Base-by-base conservation (phyloP, 306 rosid genomes). In the Acacia confusa region DNA sequence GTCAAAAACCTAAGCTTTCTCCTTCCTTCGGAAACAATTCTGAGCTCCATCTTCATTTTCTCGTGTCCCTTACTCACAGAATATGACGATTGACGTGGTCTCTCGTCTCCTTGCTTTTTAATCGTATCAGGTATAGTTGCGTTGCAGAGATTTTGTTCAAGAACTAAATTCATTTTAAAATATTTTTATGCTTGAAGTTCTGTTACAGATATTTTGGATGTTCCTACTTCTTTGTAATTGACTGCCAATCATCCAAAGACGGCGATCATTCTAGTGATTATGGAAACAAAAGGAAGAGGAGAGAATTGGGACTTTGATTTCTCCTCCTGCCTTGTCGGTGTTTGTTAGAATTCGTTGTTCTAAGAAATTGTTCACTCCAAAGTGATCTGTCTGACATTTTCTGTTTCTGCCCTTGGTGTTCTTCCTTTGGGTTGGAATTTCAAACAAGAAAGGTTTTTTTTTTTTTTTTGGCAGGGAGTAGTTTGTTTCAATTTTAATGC, bases 11-110 rank as follows among this genome's bases (percentile, higher is more conserved):
- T 27, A 58, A 71, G 53, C 81, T 76, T 85, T 80, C 65, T 74
- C 73, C 81, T 78, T 66, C 76, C 61, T 80, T 41, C 76, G 57
- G 15, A 72, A 34, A 76, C 74, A 79, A 44, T 70, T 55, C 66
- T 82, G 57, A 74, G 38, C 28, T 86, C 84, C 82, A 78, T 82
- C 80, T 75, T 81, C 86, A 74, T 86, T 78, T 86, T 53, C 84
- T 78, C 70, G 24, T 47, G 32, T 43, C 38, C 78, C 85, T 25
- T 9, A 80, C 38, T 77, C 74, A 9, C 76, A 82, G 77, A 70
- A 50, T 82, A 48, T 66, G 73, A 44, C 74, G 40, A 69, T 78
- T 72, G 65, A 55, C 27, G 57, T 72, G 58, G 17, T 77, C 70
- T 44, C 19, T 47, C 58, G 76, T 63, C 76, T 63, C 67, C 80